Percentiles rank a stretch among this genome's conserved stretches.
These are phyloP conservation scores for Tolypocladium ovalisporum DNA, from an alignment of 2,329 filamentous ascomycete species.

Conservation along the genomic window DNA sequence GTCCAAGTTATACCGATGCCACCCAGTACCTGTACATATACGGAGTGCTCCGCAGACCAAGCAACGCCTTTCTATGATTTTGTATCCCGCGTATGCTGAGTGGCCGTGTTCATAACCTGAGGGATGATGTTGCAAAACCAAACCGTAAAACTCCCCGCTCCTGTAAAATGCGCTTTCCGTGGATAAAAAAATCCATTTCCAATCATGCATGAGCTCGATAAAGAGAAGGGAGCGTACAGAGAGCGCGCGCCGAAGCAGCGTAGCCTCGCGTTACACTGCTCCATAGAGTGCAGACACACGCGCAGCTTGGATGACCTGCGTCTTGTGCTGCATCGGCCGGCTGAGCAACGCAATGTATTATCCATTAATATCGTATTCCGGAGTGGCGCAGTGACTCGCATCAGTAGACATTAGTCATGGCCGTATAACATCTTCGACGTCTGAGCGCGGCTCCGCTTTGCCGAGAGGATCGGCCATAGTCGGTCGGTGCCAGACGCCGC, in stretches of 20 bases:
- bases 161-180: background rate
- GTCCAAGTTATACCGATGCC: background rate
- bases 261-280: background rate
- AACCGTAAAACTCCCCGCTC: background rate
- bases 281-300: background rate
- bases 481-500: background rate
- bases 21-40: background rate
- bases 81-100: background rate
- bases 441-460: no score
- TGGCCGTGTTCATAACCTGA: background rate
- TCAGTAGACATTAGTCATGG: no score
- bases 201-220: background rate
- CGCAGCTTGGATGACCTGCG: background rate
- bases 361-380: conserved; percentile 35
- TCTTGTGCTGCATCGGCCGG: background rate
- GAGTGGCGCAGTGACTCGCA: conserved; percentile 9
- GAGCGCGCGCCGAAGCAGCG: background rate
- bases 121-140: background rate
- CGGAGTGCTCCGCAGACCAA: background rate
- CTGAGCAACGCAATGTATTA: conserved; percentile 36
- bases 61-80: background rate
- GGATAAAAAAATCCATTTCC: background rate
- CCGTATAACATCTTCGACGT: background rate
- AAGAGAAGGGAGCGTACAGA: no score
- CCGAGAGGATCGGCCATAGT: background rate